Percentiles rank a stretch among this genome's conserved stretches.
phyloP scores from a whole-genome alignment of 805 yeast species.

The Pichia insulana region DNA sequence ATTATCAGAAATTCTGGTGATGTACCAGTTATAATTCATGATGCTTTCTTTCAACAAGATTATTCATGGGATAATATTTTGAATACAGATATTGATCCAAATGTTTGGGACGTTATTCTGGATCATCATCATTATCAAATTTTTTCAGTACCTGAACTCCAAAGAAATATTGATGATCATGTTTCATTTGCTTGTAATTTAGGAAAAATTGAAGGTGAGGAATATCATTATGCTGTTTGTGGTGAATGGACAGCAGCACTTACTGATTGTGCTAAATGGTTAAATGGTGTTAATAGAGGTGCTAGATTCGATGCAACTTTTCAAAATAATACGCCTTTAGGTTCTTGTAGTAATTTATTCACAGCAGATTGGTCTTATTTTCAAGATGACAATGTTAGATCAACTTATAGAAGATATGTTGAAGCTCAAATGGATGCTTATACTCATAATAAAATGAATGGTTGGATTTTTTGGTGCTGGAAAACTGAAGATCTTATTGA shows the following conservation, averaged over 20 bases:
- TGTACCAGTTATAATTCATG: conserved; percentile 54
- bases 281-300: conserved; percentile 80
- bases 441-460: conserved; percentile 41
- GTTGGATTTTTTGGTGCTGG: conserved; percentile 95
- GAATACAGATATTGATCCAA: conserved; percentile 27
- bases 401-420: conserved; percentile 55
- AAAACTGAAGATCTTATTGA: conserved; percentile 77
- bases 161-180: conserved; percentile 53
- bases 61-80: conserved; percentile 58
- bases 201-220: conserved; percentile 33
- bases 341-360: conserved; percentile 53
- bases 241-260: conserved; percentile 93
- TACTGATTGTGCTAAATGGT: conserved; percentile 84
- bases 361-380: conserved; percentile 37
- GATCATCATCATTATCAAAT: conserved; percentile 93
- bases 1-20: conserved; percentile 46
- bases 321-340: conserved; percentile 34
- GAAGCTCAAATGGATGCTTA: conserved; percentile 90
- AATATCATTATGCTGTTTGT: conserved; percentile 63
- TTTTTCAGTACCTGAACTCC: conserved; percentile 56
- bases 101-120: conserved; percentile 52
- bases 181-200: conserved; percentile 45
- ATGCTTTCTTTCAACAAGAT: conserved; percentile 51
- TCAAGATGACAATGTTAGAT: conserved; percentile 44
- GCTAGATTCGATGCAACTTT: conserved; percentile 69